Percentiles rank a stretch among this genome's conserved stretches.
These are phyloP conservation scores for Adenanthera pavonina DNA, from an alignment of 306 rosid species.

Conservation along the genomic window DNA sequence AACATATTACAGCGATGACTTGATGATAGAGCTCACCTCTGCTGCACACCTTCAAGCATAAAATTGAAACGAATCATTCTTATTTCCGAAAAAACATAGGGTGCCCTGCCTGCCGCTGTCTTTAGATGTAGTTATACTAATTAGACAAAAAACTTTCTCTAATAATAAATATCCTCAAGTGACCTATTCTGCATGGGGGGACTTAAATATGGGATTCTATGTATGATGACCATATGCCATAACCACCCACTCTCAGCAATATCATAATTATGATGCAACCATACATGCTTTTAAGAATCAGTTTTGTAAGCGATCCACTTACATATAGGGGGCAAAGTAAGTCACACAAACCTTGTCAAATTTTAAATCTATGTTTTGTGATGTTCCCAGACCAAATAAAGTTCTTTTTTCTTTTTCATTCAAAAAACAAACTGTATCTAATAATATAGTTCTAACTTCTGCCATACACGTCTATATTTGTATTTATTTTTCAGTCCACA, in stretches of 20 bases:
- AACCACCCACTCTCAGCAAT: slow-evolving; percentile 2
- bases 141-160: neutral
- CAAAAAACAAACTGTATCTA: neutral
- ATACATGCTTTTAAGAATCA: neutral
- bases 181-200: neutral
- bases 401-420: neutral
- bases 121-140: neutral
- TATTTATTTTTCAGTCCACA: neutral
- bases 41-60: neutral
- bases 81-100: neutral
- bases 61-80: neutral
- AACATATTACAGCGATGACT: neutral
- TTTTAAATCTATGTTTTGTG: neutral
- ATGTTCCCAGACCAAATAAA: slow-evolving; percentile 9
- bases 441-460: neutral
- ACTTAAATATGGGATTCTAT: slow-evolving; percentile 8
- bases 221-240: slow-evolving; percentile 18
- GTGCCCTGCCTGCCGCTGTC: slow-evolving; percentile 4
- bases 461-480: neutral
- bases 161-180: slow-evolving; percentile 15
- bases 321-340: slow-evolving; percentile 4
- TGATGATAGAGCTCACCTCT: neutral
- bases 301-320: neutral
- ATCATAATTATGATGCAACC: slow-evolving; percentile 20
- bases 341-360: slow-evolving; percentile 3